A percentile compares a stretch with the other conserved stretches of the same genome.
These are phyloP conservation scores for Yueomyces sinensis DNA, from an alignment of 805 yeast genomes.

Conservation along the genomic window DNA sequence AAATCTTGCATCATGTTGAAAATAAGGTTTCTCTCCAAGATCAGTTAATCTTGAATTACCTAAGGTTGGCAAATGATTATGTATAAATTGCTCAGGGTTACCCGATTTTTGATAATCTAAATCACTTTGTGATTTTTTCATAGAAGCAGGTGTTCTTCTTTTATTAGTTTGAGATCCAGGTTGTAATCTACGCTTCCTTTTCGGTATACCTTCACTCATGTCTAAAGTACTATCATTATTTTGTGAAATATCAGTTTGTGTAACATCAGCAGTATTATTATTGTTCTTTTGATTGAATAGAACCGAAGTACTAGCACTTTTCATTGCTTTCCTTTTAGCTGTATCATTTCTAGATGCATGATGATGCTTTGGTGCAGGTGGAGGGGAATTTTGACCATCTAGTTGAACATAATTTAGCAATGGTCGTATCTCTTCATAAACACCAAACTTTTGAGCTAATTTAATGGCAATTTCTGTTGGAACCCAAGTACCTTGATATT, in stretches of 20 bases:
- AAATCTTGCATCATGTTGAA: conserved; percentile 10
- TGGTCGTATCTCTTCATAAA: conserved; percentile 46
- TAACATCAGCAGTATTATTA: background rate
- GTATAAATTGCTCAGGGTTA: background rate
- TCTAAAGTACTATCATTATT: conserved; percentile 1
- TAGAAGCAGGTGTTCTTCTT: conserved; percentile 5
- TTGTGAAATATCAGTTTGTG: background rate
- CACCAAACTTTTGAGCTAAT: conserved; percentile 54
- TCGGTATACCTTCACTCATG: conserved; percentile 1
- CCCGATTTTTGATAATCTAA: background rate
- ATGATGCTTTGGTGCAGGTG: conserved; percentile 53
- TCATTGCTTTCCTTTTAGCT: conserved; percentile 15
- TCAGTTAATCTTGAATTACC: background rate
- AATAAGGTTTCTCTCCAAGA: background rate
- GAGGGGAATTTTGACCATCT: conserved; percentile 40
- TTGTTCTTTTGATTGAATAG: conserved; percentile 7
- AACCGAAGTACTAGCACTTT: conserved; percentile 14
- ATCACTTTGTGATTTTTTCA: conserved; percentile 1
- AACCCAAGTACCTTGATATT: conserved; percentile 96
- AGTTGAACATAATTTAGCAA: conserved; percentile 47
- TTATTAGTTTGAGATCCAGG: conserved; percentile 14
- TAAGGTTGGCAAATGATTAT: background rate
- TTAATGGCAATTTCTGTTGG: conserved; percentile 65
- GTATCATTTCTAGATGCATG: conserved; percentile 41
- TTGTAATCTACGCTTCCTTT: conserved; percentile 24